phyloP scores from a whole-genome alignment of 192 early-diverging fungal species.

The Rhizoclosmatium globosum region DNA sequence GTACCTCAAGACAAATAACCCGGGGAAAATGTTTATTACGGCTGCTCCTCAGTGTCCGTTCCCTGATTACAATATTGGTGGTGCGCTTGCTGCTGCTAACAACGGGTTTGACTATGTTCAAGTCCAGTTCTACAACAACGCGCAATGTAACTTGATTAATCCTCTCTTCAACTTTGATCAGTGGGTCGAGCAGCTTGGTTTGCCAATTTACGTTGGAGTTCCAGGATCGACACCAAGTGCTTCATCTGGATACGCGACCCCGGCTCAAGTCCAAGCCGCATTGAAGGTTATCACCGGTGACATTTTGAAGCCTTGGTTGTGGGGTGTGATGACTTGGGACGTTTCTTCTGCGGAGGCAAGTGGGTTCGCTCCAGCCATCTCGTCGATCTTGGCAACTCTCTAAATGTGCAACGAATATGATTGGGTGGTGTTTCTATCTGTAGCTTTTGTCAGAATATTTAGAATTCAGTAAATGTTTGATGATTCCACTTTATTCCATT shows the following conservation, averaged over 20 bases:
- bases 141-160: slow-evolving; percentile 65
- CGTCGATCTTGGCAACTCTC: not conserved
- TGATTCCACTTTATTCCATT: not conserved
- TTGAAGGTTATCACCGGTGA: slow-evolving; percentile 59
- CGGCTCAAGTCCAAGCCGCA: slow-evolving; percentile 55
- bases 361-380: not conserved
- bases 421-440: not conserved
- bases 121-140: slow-evolving; percentile 86
- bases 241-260: slow-evolving; percentile 60
- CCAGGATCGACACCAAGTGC: slow-evolving; percentile 63
- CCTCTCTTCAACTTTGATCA: slow-evolving; percentile 71
- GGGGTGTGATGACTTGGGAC: slow-evolving; percentile 82
- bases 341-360: slow-evolving; percentile 14
- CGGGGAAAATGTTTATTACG: slow-evolving; percentile 55
- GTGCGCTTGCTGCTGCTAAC: slow-evolving; percentile 55
- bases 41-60: slow-evolving; percentile 80
- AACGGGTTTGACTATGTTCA: slow-evolving; percentile 75
- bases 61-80: slow-evolving; percentile 67
- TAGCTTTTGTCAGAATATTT: not conserved
- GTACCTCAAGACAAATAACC: slow-evolving; percentile 57
- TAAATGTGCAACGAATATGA: not conserved
- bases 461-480: not conserved
- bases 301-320: slow-evolving; percentile 53
- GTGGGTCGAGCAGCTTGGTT: slow-evolving; percentile 60
- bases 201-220: slow-evolving; percentile 70